Evolutionary conservation across 345 rosid genomes (phyloP).

Genomic region (Bretschneidera sinensis): DNA sequence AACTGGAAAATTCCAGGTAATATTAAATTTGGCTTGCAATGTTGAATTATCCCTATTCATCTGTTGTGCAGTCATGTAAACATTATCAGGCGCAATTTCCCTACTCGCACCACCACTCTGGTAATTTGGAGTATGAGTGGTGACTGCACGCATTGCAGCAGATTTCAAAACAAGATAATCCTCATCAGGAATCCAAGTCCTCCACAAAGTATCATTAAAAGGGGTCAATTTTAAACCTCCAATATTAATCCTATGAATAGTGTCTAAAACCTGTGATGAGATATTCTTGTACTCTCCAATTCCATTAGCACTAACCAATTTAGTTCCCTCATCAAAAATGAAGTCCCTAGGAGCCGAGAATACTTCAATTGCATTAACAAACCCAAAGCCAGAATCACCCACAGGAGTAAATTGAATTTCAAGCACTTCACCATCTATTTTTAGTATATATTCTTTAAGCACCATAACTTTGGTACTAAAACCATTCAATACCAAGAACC

Average conservation of each 20-base stretch:
- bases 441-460: slow-evolving; percentile 54
- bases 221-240: slow-evolving; percentile 82
- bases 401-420: slow-evolving; percentile 48
- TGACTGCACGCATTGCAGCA: slow-evolving; percentile 57
- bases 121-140: slow-evolving; percentile 59
- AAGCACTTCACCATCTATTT: slow-evolving; percentile 31
- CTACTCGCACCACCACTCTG: slow-evolving; percentile 59
- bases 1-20: slow-evolving; percentile 72
- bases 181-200: slow-evolving; percentile 91
- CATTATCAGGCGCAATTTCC: slow-evolving; percentile 78
- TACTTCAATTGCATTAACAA: slow-evolving; percentile 75
- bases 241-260: slow-evolving; percentile 77
- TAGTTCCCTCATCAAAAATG: slow-evolving; percentile 63
- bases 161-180: slow-evolving; percentile 50
- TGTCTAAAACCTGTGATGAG: slow-evolving; percentile 61
- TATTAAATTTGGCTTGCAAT: slow-evolving; percentile 48
- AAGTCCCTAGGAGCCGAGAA: slow-evolving; percentile 65
- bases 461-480: slow-evolving; percentile 35
- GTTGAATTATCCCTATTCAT: slow-evolving; percentile 66
- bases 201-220: slow-evolving; percentile 88
- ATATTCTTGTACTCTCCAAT: slow-evolving; percentile 49
- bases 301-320: slow-evolving; percentile 34
- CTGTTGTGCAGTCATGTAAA: slow-evolving; percentile 88
- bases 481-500: slow-evolving; percentile 36
- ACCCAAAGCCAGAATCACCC: slow-evolving; percentile 44